Conservation (phyloP, 73 alveolate species). For the Halteria grandinella region DNA sequence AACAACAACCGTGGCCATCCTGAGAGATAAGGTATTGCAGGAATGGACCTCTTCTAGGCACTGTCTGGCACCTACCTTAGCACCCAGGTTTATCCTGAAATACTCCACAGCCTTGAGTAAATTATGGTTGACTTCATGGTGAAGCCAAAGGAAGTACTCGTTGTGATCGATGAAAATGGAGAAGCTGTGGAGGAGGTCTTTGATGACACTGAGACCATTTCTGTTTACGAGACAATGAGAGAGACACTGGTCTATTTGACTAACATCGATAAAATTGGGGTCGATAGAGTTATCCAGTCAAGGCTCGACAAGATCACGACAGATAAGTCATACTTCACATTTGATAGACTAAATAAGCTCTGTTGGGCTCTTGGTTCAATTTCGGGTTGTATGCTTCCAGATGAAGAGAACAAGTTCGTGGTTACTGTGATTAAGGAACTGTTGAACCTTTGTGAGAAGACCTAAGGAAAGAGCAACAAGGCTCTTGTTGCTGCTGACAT, state of each 20-base stretch:
- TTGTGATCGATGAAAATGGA: constrained; percentile 90
- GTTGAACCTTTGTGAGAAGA: constrained; percentile 73
- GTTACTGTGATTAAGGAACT: constrained; percentile 80
- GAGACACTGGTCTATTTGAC: constrained; percentile 80
- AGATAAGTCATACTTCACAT: constrained; percentile 76
- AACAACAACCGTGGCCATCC: constrained; percentile 62
- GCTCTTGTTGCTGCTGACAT: constrained; percentile 95
- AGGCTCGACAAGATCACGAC: constrained; percentile 73
- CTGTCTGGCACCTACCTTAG: constrained; percentile 50
- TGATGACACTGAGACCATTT: constrained; percentile 85
- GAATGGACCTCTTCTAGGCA: constrained; percentile 24
- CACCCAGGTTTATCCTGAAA: constrained; percentile 62
- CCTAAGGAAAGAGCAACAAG: constrained; percentile 77
- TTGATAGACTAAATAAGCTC: constrained; percentile 78
- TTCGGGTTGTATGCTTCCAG: constrained; percentile 76
- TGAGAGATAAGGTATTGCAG: constrained; percentile 59
- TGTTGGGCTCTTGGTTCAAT: constrained; percentile 91
- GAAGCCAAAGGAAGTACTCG: constrained; percentile 98
- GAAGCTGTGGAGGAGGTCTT: constrained; percentile 80
- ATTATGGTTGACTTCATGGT: constrained; percentile 90
- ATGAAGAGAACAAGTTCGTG: constrained; percentile 79
- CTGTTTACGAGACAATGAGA: constrained; percentile 82
- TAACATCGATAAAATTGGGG: constrained; percentile 76
- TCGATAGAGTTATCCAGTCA: constrained; percentile 74
- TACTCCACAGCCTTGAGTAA: constrained; percentile 76